Conservation (phyloP, 345 rosid species). For the Leavenworthia alabamica region DNA sequence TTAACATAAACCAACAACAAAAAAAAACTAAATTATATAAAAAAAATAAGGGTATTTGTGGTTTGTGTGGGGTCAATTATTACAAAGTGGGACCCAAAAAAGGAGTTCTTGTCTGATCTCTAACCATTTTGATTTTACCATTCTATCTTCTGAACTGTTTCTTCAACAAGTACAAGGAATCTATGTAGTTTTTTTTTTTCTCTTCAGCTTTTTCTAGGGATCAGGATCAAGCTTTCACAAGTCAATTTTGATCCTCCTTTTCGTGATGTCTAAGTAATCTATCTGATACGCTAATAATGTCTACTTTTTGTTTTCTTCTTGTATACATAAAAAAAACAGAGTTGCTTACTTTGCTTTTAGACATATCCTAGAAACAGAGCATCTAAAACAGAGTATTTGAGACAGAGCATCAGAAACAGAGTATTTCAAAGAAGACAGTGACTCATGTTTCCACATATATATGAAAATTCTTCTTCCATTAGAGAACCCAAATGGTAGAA, state of each 20-base stretch:
- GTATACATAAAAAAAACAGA: conserved; percentile 1
- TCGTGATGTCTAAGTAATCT: conserved; percentile 34
- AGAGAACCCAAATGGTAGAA: conserved; percentile 24
- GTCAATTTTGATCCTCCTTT: conserved; percentile 27
- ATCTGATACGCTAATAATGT: conserved; percentile 35
- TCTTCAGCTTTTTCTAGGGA: conserved; percentile 23
- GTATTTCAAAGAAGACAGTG: conserved; percentile 8
- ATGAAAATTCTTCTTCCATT: conserved; percentile 34
- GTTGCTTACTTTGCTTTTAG: no score
- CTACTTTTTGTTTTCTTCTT: conserved; percentile 11
- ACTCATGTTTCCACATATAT: conserved; percentile 22
- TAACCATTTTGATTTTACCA: conserved; percentile 8
- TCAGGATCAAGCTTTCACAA: conserved; percentile 24
- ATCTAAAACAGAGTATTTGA: neutral
- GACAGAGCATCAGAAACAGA: neutral
- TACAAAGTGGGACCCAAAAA: conserved; percentile 27
- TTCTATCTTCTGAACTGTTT: conserved; percentile 18
- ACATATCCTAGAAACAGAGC: neutral
- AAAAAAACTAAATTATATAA: neutral
- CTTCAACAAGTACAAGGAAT: conserved; percentile 32
- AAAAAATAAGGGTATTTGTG: neutral
- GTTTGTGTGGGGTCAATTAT: conserved; percentile 18
- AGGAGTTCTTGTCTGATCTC: conserved; percentile 30
- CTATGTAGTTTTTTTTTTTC: conserved; percentile 22
- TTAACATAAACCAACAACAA: neutral